Evolutionary conservation across 1,284 basidiomycete species (phyloP).

Genomic region (Takashimella tepidaria): DNA sequence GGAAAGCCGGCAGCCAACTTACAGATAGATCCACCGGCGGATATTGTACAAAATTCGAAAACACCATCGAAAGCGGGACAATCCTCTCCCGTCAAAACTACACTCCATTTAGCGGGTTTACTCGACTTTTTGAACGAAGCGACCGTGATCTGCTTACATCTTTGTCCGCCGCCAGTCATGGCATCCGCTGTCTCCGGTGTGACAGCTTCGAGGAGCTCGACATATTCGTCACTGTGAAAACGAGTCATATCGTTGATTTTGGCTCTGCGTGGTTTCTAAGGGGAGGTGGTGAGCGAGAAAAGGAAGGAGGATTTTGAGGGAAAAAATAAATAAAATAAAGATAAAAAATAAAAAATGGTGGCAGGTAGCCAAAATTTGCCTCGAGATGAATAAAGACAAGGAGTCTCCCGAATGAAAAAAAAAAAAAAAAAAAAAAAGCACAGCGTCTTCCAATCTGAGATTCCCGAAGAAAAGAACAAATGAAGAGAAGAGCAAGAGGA

Average conservation of each 20-base stretch:
- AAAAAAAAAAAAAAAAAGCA: too few species aligned
- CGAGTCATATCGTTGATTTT: conserved; percentile 76
- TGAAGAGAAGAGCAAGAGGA: too few species aligned
- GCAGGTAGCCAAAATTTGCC: too few species aligned
- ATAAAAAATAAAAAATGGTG: too few species aligned
- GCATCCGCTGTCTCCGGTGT: conserved; percentile 82
- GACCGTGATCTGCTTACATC: conserved; percentile 63
- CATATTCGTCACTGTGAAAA: conserved; percentile 98
- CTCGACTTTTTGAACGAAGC: too few species aligned
- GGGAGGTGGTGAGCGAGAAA: too few species aligned
- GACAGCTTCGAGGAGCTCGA: conserved; percentile 81
- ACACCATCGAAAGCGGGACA: conserved; percentile 95
- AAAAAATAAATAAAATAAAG: too few species aligned
- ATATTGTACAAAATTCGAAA: conserved; percentile 96
- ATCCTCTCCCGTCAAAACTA: conserved; percentile 86
- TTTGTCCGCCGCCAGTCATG: conserved; percentile 72
- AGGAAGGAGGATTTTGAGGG: not conserved
- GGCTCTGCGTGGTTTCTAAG: conserved; percentile 74
- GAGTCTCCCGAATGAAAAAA: too few species aligned
- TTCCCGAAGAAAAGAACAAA: too few species aligned
- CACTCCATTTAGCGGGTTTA: too few species aligned
- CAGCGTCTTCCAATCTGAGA: too few species aligned
- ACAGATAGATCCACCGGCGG: conserved; percentile 84
- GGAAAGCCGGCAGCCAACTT: conserved; percentile 3
- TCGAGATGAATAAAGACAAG: too few species aligned